Percentiles rank a stretch among this genome's conserved stretches.
These are phyloP conservation scores for Phanerochaete carnosa DNA, from an alignment of 768 basidiomycete genomes.

Conservation along the genomic window DNA sequence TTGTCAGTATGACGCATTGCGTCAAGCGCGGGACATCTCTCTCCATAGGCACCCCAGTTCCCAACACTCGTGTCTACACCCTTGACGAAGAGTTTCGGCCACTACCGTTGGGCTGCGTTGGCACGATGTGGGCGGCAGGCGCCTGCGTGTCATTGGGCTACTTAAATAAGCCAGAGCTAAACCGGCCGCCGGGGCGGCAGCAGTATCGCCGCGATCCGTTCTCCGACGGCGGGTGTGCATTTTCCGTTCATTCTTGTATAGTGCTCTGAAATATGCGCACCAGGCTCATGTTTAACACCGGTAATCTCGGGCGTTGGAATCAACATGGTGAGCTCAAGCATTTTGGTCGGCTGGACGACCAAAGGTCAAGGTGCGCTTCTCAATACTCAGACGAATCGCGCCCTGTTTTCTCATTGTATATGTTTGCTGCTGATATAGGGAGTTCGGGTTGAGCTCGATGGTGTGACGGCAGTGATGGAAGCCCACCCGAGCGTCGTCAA, in stretches of 20 bases:
- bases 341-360: constrained; percentile 52
- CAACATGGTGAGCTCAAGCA: constrained; percentile 46
- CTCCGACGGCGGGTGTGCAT: not conserved
- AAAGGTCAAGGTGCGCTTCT: constrained; percentile 46
- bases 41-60: too few species aligned
- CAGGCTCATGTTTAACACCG: constrained; percentile 54
- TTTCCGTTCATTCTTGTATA: not conserved
- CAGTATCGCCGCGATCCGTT: not conserved
- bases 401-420: not conserved
- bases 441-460: constrained; percentile 60
- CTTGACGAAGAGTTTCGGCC: too few species aligned
- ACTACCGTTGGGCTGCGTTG: too few species aligned
- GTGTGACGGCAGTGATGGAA: constrained; percentile 46
- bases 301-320: constrained; percentile 50
- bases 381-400: not conserved
- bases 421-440: too few species aligned
- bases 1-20: too few species aligned
- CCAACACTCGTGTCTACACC: too few species aligned
- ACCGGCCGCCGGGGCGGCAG: too few species aligned
- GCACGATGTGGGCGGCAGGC: too few species aligned
- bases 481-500: not conserved
- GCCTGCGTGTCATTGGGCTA: not conserved
- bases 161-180: not conserved
- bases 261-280: not conserved
- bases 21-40: too few species aligned